Percentiles rank a stretch among this genome's conserved stretches.
These are phyloP conservation scores for Solanum megistacrolobum DNA, from an alignment of 257 asterid species.

Conservation along the genomic window DNA sequence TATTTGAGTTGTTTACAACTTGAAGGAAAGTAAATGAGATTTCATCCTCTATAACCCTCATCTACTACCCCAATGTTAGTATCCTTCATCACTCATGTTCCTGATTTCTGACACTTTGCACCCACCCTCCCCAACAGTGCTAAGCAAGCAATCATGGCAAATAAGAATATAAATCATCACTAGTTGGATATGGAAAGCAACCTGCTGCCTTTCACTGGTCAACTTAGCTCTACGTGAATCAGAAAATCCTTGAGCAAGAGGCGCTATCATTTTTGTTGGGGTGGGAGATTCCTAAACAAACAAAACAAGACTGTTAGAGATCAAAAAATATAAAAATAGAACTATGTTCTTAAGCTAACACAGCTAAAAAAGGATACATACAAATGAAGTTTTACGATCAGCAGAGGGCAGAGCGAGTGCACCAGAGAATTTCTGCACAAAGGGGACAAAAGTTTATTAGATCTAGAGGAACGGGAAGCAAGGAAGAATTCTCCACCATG, in stretches of 20 bases:
- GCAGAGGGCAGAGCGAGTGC: constrained; percentile 57
- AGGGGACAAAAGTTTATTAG: not conserved
- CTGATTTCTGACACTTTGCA: not conserved
- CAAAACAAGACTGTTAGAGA: constrained; percentile 1
- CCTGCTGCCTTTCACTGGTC: constrained; percentile 74
- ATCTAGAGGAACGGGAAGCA: not conserved
- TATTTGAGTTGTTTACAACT: not conserved
- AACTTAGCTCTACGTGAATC: constrained; percentile 76
- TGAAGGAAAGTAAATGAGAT: not conserved
- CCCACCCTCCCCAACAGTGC: not conserved
- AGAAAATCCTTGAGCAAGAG: constrained; percentile 67
- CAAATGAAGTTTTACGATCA: constrained; percentile 63
- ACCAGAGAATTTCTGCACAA: constrained; percentile 61
- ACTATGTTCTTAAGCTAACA: not conserved
- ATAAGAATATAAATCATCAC: not conserved
- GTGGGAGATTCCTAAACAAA: constrained; percentile 84
- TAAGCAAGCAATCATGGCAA: not conserved
- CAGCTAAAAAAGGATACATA: constrained; percentile 23
- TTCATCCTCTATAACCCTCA: not conserved
- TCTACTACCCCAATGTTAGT: not conserved
- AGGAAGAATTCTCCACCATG: not conserved
- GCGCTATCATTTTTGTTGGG: constrained; percentile 69
- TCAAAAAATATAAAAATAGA: constrained; percentile 5
- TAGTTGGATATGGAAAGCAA: constrained; percentile 14
- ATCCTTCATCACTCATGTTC: not conserved